These are phyloP conservation scores for Hymenotorrendiella dingleyae DNA, from an alignment of 2,329 filamentous ascomycete genomes.

Conservation along the genomic window DNA sequence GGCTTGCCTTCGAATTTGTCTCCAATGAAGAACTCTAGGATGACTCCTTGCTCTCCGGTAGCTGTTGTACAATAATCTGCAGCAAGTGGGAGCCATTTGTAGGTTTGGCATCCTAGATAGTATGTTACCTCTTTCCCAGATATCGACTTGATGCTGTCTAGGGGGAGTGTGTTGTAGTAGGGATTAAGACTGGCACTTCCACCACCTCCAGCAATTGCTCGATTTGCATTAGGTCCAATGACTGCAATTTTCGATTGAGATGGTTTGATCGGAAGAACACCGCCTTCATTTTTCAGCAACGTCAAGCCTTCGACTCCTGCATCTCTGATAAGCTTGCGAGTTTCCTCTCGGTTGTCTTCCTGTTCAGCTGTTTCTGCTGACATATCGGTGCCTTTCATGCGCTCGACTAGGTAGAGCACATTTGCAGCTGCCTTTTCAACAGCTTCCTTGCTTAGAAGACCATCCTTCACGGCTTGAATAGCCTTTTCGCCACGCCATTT, in stretches of 20 bases:
- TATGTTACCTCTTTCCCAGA: conserved; percentile 52
- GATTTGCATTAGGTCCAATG: conserved; percentile 62
- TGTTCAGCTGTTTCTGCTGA: conserved; percentile 50
- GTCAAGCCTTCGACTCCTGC: conserved; percentile 58
- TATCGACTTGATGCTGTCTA: conserved; percentile 53
- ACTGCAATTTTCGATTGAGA: conserved; percentile 54
- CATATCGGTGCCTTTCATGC: conserved; percentile 55
- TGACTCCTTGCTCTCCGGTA: conserved; percentile 53
- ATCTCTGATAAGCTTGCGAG: conserved; percentile 52
- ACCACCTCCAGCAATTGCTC: conserved; percentile 61
- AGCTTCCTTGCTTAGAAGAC: conserved; percentile 40
- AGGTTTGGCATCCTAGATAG: conserved; percentile 55
- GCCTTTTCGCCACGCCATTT: conserved; percentile 54
- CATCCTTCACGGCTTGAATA: conserved; percentile 44
- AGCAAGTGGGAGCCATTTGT: conserved; percentile 60
- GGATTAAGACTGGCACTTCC: conserved; percentile 64
- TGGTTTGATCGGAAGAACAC: conserved; percentile 51
- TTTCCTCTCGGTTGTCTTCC: conserved; percentile 52
- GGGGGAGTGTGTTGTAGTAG: conserved; percentile 60
- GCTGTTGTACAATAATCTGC: conserved; percentile 52
- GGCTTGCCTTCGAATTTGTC: conserved; percentile 56
- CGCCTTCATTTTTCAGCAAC: conserved; percentile 56
- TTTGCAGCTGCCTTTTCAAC: conserved; percentile 55
- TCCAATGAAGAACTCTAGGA: conserved; percentile 58
- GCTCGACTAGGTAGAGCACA: conserved; percentile 52